These are phyloP conservation scores for Pythium monospermum DNA, from an alignment of 352 stramenopile genomes.

Conservation along the genomic window DNA sequence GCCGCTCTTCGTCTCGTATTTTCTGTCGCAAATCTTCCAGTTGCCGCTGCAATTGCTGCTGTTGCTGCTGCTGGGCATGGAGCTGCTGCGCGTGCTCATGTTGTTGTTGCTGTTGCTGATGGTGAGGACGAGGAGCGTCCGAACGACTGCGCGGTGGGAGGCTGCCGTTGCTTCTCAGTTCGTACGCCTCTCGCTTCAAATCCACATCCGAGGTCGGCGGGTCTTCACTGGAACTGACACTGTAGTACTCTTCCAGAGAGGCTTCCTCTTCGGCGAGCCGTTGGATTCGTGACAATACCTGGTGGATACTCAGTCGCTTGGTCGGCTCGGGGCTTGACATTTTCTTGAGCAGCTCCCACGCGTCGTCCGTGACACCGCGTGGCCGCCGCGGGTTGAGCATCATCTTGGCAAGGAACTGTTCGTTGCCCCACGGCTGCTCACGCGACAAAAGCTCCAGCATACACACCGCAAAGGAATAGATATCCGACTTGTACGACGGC, in stretches of 20 bases:
- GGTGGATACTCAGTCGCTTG: constrained; percentile 14
- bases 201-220: constrained; percentile 6
- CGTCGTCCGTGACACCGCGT: constrained; percentile 5
- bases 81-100: background rate
- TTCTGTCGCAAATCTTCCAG: constrained; percentile 18
- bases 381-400: constrained; percentile 8
- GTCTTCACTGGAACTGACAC: background rate
- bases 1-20: constrained; percentile 18
- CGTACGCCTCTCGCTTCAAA: constrained; percentile 2
- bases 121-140: background rate
- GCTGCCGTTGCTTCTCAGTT: no score
- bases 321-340: constrained; percentile 14
- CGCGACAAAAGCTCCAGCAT: constrained; percentile 24
- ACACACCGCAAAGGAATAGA: constrained; percentile 52
- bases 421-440: background rate
- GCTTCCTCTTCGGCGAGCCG: constrained; percentile 12
- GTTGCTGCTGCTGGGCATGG: background rate
- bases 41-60: constrained; percentile 10
- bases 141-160: no score
- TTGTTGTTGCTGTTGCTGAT: background rate
- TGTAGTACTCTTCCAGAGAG: constrained; percentile 3
- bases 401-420: constrained; percentile 4
- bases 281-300: constrained; percentile 14
- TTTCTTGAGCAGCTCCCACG: constrained; percentile 20
- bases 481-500: constrained; percentile 26